Base-by-base conservation (phyloP, 2,329 filamentous ascomycete genomes). In the Alternaria sp. region DNA sequence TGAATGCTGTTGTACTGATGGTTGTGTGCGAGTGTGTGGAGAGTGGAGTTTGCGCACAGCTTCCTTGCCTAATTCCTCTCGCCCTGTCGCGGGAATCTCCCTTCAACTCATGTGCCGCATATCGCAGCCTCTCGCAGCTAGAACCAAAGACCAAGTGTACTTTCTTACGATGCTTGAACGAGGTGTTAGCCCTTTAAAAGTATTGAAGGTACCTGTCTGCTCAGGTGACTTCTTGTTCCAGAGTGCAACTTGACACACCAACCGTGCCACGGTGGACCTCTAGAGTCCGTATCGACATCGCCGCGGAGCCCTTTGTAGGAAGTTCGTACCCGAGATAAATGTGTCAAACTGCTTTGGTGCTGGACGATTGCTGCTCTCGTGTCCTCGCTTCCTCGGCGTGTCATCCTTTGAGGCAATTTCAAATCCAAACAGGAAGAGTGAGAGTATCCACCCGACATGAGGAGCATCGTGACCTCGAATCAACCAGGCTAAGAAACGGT, bases 401-500 rank as follows among this genome's bases (percentile, higher is more conserved):
- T 46, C 29, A 10, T 46, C 29, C 21, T 46, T 21, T 46, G 44
- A 29, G 17, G 44, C 29, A 34, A 46, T 46, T 46, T 46, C 44
- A 33, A 33, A 33, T 46, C 23, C n/a, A 17, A 17, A 17, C 28
- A 46, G 42, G 42, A 46, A 46, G 11, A 31, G 8, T 23, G 33
- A 46, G 11, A 31, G 8, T 23, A 31, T 33, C 42, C 28, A 46
- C 29, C 42, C 42, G 42, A 33, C 11, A 13, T 46, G 44, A 46
- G 29, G 44, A 46, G 29, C 44, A 46, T 46, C 44, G 44, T 46
- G 44, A 46, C 44, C 14, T 28, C 10, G 29, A 23, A 23, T 33
- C 29, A 14, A 34, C 29, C 9, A 13, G 21, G 28, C 44, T 46
- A 34, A 44, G 13, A 33, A 26, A 48, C 1, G 31, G 21, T 26